These are phyloP conservation scores for Fomitopsis schrenkii DNA, from an alignment of 1,284 basidiomycete genomes.

Conservation along the genomic window DNA sequence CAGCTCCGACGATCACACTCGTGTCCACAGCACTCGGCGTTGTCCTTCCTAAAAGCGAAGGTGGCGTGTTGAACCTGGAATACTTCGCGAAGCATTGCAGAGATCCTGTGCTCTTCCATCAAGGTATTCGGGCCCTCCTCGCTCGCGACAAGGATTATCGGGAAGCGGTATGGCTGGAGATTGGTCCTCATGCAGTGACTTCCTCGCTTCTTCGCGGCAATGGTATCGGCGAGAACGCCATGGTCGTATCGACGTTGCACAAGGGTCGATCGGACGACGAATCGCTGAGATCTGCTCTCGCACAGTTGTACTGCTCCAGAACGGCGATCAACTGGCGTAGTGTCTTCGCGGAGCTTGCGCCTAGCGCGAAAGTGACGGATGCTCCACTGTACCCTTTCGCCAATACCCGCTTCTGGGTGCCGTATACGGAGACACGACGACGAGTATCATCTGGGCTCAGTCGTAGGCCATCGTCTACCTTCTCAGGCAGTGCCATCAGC, in stretches of 20 bases:
- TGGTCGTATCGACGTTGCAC: slow-evolving; percentile 39
- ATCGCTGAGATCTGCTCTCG: slow-evolving; percentile 40
- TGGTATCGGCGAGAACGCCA: slow-evolving; percentile 18
- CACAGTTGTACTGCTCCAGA: slow-evolving; percentile 42
- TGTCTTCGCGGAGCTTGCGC: slow-evolving; percentile 44
- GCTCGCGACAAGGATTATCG: slow-evolving; percentile 22
- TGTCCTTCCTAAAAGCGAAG: slow-evolving; percentile 50
- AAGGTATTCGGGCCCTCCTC: slow-evolving; percentile 40
- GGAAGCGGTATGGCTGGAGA: slow-evolving; percentile 55
- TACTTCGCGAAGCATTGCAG: slow-evolving; percentile 60
- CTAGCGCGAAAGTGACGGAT: slow-evolving; percentile 35
- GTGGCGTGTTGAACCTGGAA: slow-evolving; percentile 38
- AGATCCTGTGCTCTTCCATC: slow-evolving; percentile 55
- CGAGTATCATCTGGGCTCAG: neutral
- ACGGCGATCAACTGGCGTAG: slow-evolving; percentile 48
- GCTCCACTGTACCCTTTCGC: slow-evolving; percentile 64
- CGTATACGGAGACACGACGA: slow-evolving; percentile 32
- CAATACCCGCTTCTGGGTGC: slow-evolving; percentile 53
- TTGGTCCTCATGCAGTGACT: slow-evolving; percentile 57
- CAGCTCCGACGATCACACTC: slow-evolving; percentile 49
- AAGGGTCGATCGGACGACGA: slow-evolving; percentile 41
- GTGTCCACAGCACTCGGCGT: slow-evolving; percentile 55
- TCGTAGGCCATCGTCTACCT: neutral
- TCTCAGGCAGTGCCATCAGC: slow-evolving; percentile 18
- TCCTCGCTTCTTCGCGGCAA: slow-evolving; percentile 45